Percentiles rank a stretch among this genome's conserved stretches.
phyloP scores from a whole-genome alignment of 228 moss, liverwort and hornwort genomes.

The Sphagnum fallax region DNA sequence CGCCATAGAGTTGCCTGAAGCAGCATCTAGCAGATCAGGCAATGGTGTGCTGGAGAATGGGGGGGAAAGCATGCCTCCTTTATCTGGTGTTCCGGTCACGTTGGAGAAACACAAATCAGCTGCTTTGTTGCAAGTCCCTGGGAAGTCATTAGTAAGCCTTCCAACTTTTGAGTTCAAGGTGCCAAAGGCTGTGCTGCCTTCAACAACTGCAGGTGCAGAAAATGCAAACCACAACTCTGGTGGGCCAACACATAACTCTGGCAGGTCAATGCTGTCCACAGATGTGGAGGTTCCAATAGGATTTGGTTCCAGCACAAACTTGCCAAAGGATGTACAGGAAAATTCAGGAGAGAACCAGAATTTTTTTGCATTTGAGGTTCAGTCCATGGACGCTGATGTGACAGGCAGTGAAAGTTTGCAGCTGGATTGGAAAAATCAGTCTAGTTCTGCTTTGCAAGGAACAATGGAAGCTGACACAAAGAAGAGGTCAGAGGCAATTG shows the following conservation, averaged over 20 bases:
- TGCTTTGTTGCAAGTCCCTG: constrained; percentile 17
- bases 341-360: neutral
- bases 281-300: constrained; percentile 6
- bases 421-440: too few relatives aligned
- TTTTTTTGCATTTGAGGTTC: too few relatives aligned
- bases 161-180: constrained; percentile 38
- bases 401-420: too few relatives aligned
- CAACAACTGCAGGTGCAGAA: constrained; percentile 6
- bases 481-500: too few relatives aligned
- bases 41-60: constrained; percentile 25
- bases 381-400: too few relatives aligned
- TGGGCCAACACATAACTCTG: neutral
- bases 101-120: constrained; percentile 11
- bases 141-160: constrained; percentile 8
- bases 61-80: constrained; percentile 12
- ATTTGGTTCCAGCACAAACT: constrained; percentile 12
- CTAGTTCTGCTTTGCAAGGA: too few relatives aligned
- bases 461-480: too few relatives aligned
- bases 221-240: constrained; percentile 6
- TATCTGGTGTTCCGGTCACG: neutral
- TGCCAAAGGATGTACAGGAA: constrained; percentile 12
- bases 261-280: constrained; percentile 5
- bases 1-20: constrained; percentile 16
- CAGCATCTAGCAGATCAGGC: constrained; percentile 14
- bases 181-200: constrained; percentile 31